Conservation (phyloP, 139 green algal genomes). For the Volvox africanus region DNA sequence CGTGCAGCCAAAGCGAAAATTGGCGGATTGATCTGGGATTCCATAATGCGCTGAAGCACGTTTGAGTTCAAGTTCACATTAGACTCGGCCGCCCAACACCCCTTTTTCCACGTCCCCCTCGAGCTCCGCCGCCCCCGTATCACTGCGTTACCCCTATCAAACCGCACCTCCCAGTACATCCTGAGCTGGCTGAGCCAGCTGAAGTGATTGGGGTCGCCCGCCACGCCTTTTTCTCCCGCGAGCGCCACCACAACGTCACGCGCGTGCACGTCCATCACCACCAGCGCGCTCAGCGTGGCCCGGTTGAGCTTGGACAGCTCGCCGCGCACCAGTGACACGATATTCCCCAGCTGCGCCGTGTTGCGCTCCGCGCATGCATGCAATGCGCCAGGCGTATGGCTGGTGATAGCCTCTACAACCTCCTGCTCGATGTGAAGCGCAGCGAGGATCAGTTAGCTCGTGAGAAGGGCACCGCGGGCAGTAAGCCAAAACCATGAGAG, state of each 20-base stretch:
- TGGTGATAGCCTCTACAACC: constrained; percentile 47
- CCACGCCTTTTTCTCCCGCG: constrained; percentile 60
- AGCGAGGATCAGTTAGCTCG: no score
- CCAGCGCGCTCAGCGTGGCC: constrained; percentile 78
- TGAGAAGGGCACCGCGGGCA: no score
- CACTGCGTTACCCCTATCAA: neutral
- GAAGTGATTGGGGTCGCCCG: constrained; percentile 72
- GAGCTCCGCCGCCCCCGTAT: no score
- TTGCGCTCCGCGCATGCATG: constrained; percentile 47
- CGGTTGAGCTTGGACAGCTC: constrained; percentile 74
- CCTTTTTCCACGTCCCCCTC: no score
- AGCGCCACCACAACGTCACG: constrained; percentile 73
- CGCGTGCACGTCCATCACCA: constrained; percentile 89
- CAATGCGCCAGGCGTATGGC: constrained; percentile 17
- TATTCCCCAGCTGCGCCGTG: constrained; percentile 62
- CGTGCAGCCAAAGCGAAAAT: no score
- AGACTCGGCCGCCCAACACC: no score
- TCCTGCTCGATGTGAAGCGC: neutral
- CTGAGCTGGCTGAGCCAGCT: constrained; percentile 82
- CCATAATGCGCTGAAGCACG: no score
- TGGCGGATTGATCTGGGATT: no score
- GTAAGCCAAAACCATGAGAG: no score
- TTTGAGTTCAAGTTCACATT: no score
- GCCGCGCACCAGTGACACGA: constrained; percentile 72
- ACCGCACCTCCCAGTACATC: constrained; percentile 81